phyloP scores from a whole-genome alignment of 2,329 filamentous ascomycete genomes.

The Coleophoma eucalyptorum region DNA sequence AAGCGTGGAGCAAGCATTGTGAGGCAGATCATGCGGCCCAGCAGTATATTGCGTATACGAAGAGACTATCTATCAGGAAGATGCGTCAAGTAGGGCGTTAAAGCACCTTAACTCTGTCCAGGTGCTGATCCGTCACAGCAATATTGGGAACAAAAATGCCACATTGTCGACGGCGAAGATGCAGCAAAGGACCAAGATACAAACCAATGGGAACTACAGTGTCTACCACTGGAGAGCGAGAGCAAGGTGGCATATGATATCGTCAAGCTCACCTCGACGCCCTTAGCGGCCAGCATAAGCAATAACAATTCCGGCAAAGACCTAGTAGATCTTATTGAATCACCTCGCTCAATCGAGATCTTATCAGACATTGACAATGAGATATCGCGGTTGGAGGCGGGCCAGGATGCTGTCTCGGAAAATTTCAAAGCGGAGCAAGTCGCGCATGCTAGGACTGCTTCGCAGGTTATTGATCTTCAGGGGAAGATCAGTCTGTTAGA shows the following conservation, averaged over 20 bases:
- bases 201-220: not conserved
- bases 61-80: not conserved
- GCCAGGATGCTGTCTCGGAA: not conserved
- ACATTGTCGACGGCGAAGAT: not conserved
- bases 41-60: not conserved
- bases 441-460: not conserved
- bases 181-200: not conserved
- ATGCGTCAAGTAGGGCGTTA: not conserved
- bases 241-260: not conserved
- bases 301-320: not conserved
- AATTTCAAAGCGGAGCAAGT: not conserved
- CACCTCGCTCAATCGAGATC: not conserved
- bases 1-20: not conserved
- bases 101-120: not conserved
- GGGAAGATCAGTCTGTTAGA: not conserved
- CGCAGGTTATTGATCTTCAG: not conserved
- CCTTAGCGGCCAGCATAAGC: not conserved
- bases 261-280: not conserved
- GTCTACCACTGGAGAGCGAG: not conserved
- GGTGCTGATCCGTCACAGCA: not conserved
- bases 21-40: not conserved
- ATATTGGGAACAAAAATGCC: not conserved
- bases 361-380: not conserved
- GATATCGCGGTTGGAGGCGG: not conserved
- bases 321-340: not conserved